Base-by-base conservation (phyloP, 805 yeast genomes). In the Candida silvicultrix region DNA sequence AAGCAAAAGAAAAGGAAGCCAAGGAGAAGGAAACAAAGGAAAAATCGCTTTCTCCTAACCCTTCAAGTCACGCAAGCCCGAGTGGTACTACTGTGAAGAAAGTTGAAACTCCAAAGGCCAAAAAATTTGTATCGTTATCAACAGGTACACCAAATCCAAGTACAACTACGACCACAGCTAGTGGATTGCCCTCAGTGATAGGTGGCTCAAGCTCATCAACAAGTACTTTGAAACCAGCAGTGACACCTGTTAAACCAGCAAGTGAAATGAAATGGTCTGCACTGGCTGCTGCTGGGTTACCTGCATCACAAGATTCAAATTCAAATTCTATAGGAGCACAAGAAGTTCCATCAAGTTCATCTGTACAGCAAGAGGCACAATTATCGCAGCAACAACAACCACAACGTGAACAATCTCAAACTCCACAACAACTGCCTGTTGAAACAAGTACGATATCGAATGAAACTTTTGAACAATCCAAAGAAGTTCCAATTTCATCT, bases 221-320 rank as follows among this genome's bases (percentile, higher is more conserved):
- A 19, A 45, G 43, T 19, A 55, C 59, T 18, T 51, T 75, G 52
- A 77, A 74, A 57, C 82, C 83, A 1, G 81, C 82, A 1, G 63
- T 74, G 0, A 63, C 76, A 4, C 82, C 83, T 2, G 62, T 73
- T 1, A 73, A 70, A 43, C 76, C 79, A 2, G 68, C 70, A 14
- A 74, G 70, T 31, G 65, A 77, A 40, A 75, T 77, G 54, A 77
- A 81, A 71, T 71, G 81, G 21, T 67, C 78, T 3, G 77, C 78
- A 4, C 21, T 53, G 39, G 49, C 47, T 18, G 56, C 53, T 23
- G 49, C 49, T 40, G 45, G 25, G 4, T 15, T 32, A n/a, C 32
- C 49, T 8, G 42, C 49, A n/a, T 47, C 39, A 18, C 43, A 10
- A 19, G 23, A 42, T n/a, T 21, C 44, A 21, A 25, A 40, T 38